These are phyloP conservation scores for Penicillium sp. DNA, from an alignment of 2,329 filamentous ascomycete genomes.

Conservation along the genomic window DNA sequence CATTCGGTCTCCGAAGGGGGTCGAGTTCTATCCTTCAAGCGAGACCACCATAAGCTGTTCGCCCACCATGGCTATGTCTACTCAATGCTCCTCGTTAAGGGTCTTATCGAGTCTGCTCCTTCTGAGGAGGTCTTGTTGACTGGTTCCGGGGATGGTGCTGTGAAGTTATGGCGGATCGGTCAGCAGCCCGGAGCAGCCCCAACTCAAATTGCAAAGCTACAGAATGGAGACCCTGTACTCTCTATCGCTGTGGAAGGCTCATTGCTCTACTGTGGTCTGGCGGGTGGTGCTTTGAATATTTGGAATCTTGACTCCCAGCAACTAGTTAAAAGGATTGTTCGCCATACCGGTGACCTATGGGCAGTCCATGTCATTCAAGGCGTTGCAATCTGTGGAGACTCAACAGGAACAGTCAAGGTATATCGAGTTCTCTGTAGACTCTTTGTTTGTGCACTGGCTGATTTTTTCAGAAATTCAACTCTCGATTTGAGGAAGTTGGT, in stretches of 20 bases:
- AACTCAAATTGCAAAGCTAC: slow-evolving; percentile 66
- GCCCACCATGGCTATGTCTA: slow-evolving; percentile 96
- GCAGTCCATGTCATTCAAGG: slow-evolving; percentile 83
- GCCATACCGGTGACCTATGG: slow-evolving; percentile 79
- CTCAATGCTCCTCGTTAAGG: slow-evolving; percentile 85
- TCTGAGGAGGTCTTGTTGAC: slow-evolving; percentile 77
- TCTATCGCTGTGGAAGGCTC: slow-evolving; percentile 85
- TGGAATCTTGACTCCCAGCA: slow-evolving; percentile 97
- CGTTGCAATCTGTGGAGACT: slow-evolving; percentile 82
- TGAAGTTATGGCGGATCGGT: slow-evolving; percentile 88
- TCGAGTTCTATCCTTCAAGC: slow-evolving; percentile 75
- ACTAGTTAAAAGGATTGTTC: slow-evolving; percentile 80
- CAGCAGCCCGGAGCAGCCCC: slow-evolving; percentile 62
- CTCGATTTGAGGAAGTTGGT: slow-evolving; percentile 77
- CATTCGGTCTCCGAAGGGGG: slow-evolving; percentile 57
- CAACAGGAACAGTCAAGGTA: slow-evolving; percentile 83
- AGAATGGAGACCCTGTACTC: slow-evolving; percentile 66
- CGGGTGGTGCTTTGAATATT: slow-evolving; percentile 84
- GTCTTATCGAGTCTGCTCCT: slow-evolving; percentile 67
- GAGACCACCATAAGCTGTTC: slow-evolving; percentile 78
- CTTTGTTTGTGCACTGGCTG: not conserved
- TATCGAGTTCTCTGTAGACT: slow-evolving; percentile 28
- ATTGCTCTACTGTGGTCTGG: slow-evolving; percentile 87
- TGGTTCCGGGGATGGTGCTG: slow-evolving; percentile 87
- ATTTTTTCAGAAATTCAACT: slow-evolving; percentile 64